Conservation (phyloP, 2,329 filamentous ascomycete genomes). For the Ophiocordyceps camponoti-saundersi region DNA sequence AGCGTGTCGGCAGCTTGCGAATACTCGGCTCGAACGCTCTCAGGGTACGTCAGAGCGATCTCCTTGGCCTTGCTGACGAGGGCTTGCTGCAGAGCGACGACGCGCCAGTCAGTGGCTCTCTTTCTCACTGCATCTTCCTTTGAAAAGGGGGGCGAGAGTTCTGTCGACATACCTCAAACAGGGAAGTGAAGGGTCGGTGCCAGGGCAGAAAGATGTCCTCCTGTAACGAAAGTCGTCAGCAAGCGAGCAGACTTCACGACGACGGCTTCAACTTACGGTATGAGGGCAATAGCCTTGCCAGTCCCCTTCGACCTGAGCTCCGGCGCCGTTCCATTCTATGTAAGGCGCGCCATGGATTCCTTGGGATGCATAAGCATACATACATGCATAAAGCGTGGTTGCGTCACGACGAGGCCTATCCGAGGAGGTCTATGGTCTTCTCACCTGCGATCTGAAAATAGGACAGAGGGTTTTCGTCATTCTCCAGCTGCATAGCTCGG, state of each 20-base stretch:
- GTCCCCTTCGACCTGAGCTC: conserved; percentile 9
- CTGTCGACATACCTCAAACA: conserved; percentile 29
- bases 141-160: not conserved
- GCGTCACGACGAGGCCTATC: too few species aligned
- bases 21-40: conserved; percentile 18
- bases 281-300: conserved; percentile 29
- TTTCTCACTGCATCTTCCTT: not conserved
- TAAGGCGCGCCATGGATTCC: conserved; percentile 25
- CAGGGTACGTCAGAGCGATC: conserved; percentile 28
- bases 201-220: conserved; percentile 33
- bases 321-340: conserved; percentile 23
- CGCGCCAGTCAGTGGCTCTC: not conserved
- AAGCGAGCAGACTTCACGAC: not conserved
- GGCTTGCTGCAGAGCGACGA: conserved; percentile 21
- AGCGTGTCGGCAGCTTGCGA: conserved; percentile 25
- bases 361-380: conserved; percentile 2
- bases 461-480: conserved; percentile 24
- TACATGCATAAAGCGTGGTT: not conserved
- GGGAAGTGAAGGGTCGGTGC: conserved; percentile 37
- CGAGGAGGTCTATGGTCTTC: too few species aligned
- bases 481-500: conserved; percentile 22
- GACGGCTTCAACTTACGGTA: conserved; percentile 4
- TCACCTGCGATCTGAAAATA: conserved; percentile 32
- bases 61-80: conserved; percentile 27
- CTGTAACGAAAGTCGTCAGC: not conserved